These are phyloP conservation scores for Zygosaccharomyces siamensis DNA, from an alignment of 805 yeast species.

Conservation along the genomic window DNA sequence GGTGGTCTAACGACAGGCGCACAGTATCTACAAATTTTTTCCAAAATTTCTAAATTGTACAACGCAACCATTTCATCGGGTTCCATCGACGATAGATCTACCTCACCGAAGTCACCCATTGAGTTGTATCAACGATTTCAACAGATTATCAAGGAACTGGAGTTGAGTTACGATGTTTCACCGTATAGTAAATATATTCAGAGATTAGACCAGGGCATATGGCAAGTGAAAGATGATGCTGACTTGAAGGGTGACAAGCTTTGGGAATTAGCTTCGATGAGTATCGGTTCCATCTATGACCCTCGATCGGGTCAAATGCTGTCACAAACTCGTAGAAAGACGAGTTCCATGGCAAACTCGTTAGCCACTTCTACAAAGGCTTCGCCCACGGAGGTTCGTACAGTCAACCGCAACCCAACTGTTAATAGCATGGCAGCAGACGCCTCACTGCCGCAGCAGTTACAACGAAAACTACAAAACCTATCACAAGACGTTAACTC, in stretches of 20 bases:
- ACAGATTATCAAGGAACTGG: conserved; percentile 34
- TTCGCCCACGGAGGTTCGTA: conserved; percentile 16
- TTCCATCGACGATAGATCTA: conserved; percentile 27
- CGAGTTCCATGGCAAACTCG: conserved; percentile 16
- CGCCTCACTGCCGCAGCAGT: conserved; percentile 27
- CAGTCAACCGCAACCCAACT: conserved; percentile 13
- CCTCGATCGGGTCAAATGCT: conserved; percentile 27
- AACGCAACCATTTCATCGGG: conserved; percentile 26
- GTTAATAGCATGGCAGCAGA: conserved; percentile 20
- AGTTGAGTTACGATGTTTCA: conserved; percentile 28
- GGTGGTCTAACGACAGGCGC: conserved; percentile 6
- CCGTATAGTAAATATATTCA: conserved; percentile 32
- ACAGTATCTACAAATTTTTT: conserved; percentile 23
- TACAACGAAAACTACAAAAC: conserved; percentile 27
- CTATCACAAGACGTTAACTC: conserved; percentile 28
- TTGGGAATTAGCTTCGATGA: conserved; percentile 28
- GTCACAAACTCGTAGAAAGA: conserved; percentile 21
- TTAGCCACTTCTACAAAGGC: conserved; percentile 24
- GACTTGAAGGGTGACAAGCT: conserved; percentile 26
- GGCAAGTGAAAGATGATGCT: conserved; percentile 29
- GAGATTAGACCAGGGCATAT: conserved; percentile 24
- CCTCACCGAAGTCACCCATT: conserved; percentile 33
- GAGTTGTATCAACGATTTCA: conserved; percentile 34
- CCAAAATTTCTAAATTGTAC: conserved; percentile 28
- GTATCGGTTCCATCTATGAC: conserved; percentile 28